These are phyloP conservation scores for Serendipita indica DNA, from an alignment of 768 basidiomycete species.

Conservation along the genomic window DNA sequence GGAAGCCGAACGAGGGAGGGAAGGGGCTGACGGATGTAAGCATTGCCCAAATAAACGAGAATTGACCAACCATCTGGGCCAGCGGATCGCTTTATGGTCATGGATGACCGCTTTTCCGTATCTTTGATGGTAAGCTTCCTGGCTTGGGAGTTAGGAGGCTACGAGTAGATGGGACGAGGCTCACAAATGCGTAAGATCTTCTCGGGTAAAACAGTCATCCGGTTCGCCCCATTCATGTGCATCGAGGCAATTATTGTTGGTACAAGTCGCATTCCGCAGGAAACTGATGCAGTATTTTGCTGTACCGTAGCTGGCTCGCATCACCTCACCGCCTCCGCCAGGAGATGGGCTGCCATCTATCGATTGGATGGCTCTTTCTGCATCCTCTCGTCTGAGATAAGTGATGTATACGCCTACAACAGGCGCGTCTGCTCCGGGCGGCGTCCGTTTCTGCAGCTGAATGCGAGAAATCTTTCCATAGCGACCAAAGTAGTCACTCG, in stretches of 20 bases:
- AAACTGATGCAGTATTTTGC: slow-evolving; percentile 97
- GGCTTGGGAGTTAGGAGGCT: background rate
- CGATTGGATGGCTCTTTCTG: slow-evolving; percentile 78
- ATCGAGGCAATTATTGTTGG: slow-evolving; percentile 83
- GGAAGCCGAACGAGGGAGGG: slow-evolving; percentile 36
- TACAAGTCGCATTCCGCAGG: slow-evolving; percentile 69
- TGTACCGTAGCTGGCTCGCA: slow-evolving; percentile 91
- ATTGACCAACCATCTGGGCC: background rate
- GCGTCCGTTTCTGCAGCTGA: slow-evolving; percentile 75
- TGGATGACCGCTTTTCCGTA: slow-evolving; percentile 40
- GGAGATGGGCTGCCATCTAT: slow-evolving; percentile 87
- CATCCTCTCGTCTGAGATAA: slow-evolving; percentile 87
- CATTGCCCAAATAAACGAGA: background rate
- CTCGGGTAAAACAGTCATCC: slow-evolving; percentile 93
- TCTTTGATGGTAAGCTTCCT: slow-evolving; percentile 92
- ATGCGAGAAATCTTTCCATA: slow-evolving; percentile 98
- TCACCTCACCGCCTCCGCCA: slow-evolving; percentile 72
- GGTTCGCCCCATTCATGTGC: slow-evolving; percentile 98
- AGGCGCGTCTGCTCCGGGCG: slow-evolving; percentile 53
- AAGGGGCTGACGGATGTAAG: background rate
- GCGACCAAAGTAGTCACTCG: slow-evolving; percentile 93
- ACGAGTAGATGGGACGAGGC: slow-evolving; percentile 19
- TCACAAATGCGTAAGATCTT: slow-evolving; percentile 84
- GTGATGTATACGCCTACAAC: slow-evolving; percentile 94
- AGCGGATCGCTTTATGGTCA: background rate